Evolutionary conservation across 1,139 yeast genomes (phyloP).

Genomic region (Lodderomyces parapsilosis): DNA sequence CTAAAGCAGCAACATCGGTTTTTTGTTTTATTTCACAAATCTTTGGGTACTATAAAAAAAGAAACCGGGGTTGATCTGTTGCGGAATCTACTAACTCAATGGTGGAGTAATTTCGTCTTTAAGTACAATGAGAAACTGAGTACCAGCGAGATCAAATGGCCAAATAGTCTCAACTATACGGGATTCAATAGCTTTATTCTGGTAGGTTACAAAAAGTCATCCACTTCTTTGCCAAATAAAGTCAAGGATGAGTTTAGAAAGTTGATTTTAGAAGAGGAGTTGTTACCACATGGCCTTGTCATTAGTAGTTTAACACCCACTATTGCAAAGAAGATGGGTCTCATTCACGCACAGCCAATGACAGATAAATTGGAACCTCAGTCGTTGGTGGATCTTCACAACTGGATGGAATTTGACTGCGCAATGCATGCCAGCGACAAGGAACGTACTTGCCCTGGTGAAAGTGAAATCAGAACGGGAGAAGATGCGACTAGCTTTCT

Average conservation of each 20-base stretch:
- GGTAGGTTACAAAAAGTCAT: slow-evolving; percentile 37
- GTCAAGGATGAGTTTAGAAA: slow-evolving; percentile 11
- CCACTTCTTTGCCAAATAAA: slow-evolving; percentile 22
- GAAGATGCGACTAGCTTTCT: slow-evolving; percentile 16
- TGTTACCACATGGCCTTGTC: slow-evolving; percentile 26
- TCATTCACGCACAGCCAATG: slow-evolving; percentile 22
- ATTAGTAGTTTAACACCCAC: slow-evolving; percentile 25
- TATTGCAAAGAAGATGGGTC: slow-evolving; percentile 38
- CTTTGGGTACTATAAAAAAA: slow-evolving; percentile 19
- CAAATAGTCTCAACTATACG: slow-evolving; percentile 32
- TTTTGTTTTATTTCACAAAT: slow-evolving; percentile 30
- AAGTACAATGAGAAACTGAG: slow-evolving; percentile 26
- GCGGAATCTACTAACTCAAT: slow-evolving; percentile 20
- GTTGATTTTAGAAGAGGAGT: slow-evolving; percentile 2
- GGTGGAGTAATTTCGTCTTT: slow-evolving; percentile 31
- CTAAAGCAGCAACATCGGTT: slow-evolving; percentile 23
- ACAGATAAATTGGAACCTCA: slow-evolving; percentile 11
- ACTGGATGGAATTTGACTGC: slow-evolving; percentile 31
- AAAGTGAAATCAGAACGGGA: too few relatives aligned
- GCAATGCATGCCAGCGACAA: background rate
- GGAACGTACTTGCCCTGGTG: too few relatives aligned
- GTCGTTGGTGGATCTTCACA: slow-evolving; percentile 27
- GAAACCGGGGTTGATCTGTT: slow-evolving; percentile 20
- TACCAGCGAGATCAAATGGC: slow-evolving; percentile 33
- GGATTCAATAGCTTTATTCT: slow-evolving; percentile 23